These are phyloP conservation scores for Pyrenophora tritici-repentis DNA, from an alignment of 2,329 filamentous ascomycete species.

Conservation along the genomic window DNA sequence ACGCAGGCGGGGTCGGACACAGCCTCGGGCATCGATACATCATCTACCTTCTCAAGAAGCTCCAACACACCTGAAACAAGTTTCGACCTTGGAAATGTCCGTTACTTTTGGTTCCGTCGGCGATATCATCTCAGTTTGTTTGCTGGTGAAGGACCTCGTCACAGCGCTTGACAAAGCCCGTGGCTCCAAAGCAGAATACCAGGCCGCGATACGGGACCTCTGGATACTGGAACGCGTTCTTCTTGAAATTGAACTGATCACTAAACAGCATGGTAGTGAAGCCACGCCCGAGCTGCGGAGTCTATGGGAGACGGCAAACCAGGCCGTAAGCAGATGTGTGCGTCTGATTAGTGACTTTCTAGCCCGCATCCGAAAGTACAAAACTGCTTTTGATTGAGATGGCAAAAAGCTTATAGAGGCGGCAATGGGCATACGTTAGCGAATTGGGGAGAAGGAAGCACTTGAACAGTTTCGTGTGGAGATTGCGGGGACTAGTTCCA, in stretches of 20 bases:
- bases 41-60: too few relatives aligned
- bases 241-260: conserved; percentile 23
- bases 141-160: conserved; percentile 37
- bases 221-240: conserved; percentile 23
- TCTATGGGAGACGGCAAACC: neutral
- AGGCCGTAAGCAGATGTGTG: neutral
- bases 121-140: conserved; percentile 35
- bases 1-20: too few relatives aligned
- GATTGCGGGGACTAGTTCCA: conserved; percentile 8
- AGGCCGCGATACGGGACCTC: conserved; percentile 32
- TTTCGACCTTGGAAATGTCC: neutral
- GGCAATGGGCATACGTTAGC: conserved; percentile 15
- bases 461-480: conserved; percentile 17
- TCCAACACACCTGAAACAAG: too few relatives aligned
- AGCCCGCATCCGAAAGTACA: neutral
- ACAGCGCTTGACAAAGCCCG: conserved; percentile 33
- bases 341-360: neutral
- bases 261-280: conserved; percentile 2
- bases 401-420: conserved; percentile 5
- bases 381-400: neutral
- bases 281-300: neutral
- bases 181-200: conserved; percentile 39
- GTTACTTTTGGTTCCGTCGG: neutral
- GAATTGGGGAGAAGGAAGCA: conserved; percentile 16
- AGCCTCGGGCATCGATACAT: too few relatives aligned